Percentiles rank a stretch among this genome's conserved stretches.
phyloP scores from a whole-genome alignment of 2,329 filamentous ascomycete species.

The Thelonectria blattea region DNA sequence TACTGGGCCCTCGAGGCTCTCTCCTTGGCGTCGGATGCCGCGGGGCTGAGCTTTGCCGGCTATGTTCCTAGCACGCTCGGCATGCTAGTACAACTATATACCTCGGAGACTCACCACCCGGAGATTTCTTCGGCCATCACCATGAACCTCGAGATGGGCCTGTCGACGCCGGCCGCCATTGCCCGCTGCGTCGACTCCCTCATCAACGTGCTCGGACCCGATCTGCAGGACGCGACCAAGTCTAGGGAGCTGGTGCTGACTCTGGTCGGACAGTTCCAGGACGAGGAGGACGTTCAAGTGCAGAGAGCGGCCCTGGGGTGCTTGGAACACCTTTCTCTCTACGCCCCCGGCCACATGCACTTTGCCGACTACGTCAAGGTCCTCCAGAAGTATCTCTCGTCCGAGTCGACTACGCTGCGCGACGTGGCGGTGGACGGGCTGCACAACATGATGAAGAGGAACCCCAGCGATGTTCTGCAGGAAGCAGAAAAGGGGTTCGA shows the following conservation, averaged over 20 bases:
- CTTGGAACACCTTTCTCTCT: conserved; percentile 88
- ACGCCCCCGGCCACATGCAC: conserved; percentile 86
- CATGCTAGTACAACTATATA: conserved; percentile 92
- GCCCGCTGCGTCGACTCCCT: conserved; percentile 91
- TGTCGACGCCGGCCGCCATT: conserved; percentile 82
- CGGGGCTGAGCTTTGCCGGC: conserved; percentile 87
- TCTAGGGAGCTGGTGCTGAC: conserved; percentile 91
- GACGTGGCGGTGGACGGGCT: conserved; percentile 86
- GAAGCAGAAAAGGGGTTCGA: conserved; percentile 81
- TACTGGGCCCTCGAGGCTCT: conserved; percentile 95
- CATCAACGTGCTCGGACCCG: conserved; percentile 94
- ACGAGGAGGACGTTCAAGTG: conserved; percentile 73
- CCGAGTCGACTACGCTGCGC: conserved; percentile 70
- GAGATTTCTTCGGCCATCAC: conserved; percentile 81
- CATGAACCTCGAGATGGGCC: conserved; percentile 88
- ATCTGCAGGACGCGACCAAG: conserved; percentile 90
- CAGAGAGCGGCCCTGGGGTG: conserved; percentile 81
- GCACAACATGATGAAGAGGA: conserved; percentile 93
- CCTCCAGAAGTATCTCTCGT: conserved; percentile 79
- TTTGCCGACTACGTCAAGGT: conserved; percentile 83
- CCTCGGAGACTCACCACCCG: conserved; percentile 87
- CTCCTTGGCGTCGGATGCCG: conserved; percentile 85
- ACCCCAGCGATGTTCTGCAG: conserved; percentile 80
- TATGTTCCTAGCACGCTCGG: conserved; percentile 91
- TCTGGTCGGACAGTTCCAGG: conserved; percentile 81